Percentiles rank a stretch among this genome's conserved stretches.
Evolutionary conservation across 257 asterid genomes (phyloP).

Genomic region (Jaltomata sinuosa): DNA sequence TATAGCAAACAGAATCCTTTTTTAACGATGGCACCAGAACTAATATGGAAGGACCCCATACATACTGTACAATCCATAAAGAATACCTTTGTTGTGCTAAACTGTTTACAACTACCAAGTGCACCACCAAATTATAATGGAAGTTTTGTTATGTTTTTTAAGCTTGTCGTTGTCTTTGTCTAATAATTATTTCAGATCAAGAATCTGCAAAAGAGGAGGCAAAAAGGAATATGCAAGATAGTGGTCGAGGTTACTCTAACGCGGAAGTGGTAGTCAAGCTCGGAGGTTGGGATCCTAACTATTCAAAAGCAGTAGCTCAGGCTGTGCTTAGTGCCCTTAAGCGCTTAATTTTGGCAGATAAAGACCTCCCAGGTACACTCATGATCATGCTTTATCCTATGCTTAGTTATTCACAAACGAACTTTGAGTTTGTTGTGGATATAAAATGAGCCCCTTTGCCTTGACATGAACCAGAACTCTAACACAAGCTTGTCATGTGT

Average conservation of each 20-base stretch:
- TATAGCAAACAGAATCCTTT: not conserved
- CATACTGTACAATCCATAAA: not conserved
- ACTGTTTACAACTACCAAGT: not conserved
- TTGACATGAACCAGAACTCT: not conserved
- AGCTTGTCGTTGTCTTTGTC: not conserved
- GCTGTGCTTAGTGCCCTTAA: constrained; percentile 82
- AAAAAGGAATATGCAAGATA: constrained; percentile 36
- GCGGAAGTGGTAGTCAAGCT: constrained; percentile 83
- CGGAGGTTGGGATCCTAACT: constrained; percentile 63
- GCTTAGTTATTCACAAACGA: not conserved
- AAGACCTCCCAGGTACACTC: constrained; percentile 62
- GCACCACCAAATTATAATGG: not conserved
- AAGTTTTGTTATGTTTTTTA: not conserved
- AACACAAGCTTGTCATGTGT: not conserved
- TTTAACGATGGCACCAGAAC: not conserved
- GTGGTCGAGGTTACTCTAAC: constrained; percentile 47
- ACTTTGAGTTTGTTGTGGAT: not conserved
- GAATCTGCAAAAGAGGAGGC: constrained; percentile 75
- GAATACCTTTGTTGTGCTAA: not conserved
- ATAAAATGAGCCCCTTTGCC: not conserved
- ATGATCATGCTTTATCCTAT: not conserved
- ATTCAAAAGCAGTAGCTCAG: constrained; percentile 69
- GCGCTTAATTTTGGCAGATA: constrained; percentile 61
- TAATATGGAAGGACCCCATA: not conserved
- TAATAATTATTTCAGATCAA: constrained; percentile 42